These are phyloP conservation scores for Ampelomyces quisqualis DNA, from an alignment of 2,329 filamentous ascomycete species.

Conservation along the genomic window DNA sequence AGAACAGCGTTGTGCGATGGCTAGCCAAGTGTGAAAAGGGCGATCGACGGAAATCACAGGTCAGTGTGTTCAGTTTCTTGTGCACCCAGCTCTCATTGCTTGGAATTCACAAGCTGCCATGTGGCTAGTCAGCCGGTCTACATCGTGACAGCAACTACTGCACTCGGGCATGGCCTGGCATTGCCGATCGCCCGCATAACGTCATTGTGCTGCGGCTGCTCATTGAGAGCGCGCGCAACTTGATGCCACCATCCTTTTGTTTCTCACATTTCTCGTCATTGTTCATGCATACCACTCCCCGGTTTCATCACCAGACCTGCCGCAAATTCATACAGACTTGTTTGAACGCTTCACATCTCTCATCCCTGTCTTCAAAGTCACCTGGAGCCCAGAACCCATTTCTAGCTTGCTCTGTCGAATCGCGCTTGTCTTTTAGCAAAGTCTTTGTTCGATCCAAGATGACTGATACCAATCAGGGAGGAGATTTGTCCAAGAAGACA, in stretches of 20 bases:
- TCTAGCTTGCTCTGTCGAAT: constrained; percentile 1
- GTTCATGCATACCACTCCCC: constrained; percentile 9
- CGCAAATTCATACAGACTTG: too few relatives aligned
- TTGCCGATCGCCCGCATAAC: constrained; percentile 3
- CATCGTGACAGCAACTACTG: neutral
- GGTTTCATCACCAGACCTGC: neutral
- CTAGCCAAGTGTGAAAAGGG: constrained; percentile 66
- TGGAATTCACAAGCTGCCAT: too few relatives aligned
- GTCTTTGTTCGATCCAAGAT: constrained; percentile 37
- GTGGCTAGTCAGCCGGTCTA: too few relatives aligned
- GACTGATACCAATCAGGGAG: constrained; percentile 51
- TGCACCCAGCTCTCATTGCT: too few relatives aligned
- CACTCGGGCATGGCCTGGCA: neutral
- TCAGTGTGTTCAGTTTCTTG: constrained; percentile 18
- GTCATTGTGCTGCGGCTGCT: neutral
- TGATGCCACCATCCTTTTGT: too few relatives aligned
- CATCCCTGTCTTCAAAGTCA: too few relatives aligned
- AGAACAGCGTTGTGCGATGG: constrained; percentile 71
- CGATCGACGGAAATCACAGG: constrained; percentile 56
- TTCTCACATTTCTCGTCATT: too few relatives aligned
- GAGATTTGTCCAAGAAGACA: constrained; percentile 60
- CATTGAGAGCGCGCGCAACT: too few relatives aligned
- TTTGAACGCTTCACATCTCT: neutral
- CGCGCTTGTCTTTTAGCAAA: neutral
- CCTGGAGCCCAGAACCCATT: neutral